Evolutionary conservation across 441 rosid species (phyloP).

Genomic region (Cnidoscolus chayamansa): DNA sequence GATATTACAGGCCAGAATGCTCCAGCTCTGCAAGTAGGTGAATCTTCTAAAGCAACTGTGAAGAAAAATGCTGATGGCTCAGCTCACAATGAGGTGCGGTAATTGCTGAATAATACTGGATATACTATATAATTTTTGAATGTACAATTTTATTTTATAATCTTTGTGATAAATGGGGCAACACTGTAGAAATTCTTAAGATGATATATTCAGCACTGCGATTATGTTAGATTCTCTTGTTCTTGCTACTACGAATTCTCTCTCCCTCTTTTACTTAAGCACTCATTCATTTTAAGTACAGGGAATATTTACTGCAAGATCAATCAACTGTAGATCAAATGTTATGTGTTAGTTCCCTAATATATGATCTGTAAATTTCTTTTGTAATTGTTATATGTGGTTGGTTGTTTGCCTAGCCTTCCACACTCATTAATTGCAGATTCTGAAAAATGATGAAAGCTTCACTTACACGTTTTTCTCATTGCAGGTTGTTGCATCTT

Average conservation of each 20-base stretch:
- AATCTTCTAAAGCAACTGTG: constrained; percentile 33
- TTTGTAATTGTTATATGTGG: not conserved
- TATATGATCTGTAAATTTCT: not conserved
- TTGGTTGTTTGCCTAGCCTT: not conserved
- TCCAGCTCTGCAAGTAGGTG: constrained; percentile 29
- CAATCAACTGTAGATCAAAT: too few relatives aligned
- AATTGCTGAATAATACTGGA: not conserved
- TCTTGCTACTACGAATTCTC: not conserved
- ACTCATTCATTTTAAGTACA: not conserved
- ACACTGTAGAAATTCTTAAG: not conserved
- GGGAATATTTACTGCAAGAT: not conserved
- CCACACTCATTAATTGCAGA: not conserved
- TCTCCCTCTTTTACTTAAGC: not conserved
- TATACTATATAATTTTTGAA: not conserved
- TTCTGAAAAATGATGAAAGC: not conserved
- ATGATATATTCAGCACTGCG: constrained; percentile 1
- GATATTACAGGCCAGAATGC: constrained; percentile 34
- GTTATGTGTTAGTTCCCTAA: not conserved
- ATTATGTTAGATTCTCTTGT: not conserved
- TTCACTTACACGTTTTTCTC: constrained; percentile 5
- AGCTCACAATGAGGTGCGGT: constrained; percentile 38
- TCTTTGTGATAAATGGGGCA: not conserved
- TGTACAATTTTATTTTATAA: not conserved
- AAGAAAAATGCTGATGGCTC: constrained; percentile 37
- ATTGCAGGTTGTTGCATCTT: constrained; percentile 40